Percentiles rank a stretch among this genome's conserved stretches.
phyloP scores from a whole-genome alignment of 108 stramenopile species.

The Mayamaea pseudoterrestris region DNA sequence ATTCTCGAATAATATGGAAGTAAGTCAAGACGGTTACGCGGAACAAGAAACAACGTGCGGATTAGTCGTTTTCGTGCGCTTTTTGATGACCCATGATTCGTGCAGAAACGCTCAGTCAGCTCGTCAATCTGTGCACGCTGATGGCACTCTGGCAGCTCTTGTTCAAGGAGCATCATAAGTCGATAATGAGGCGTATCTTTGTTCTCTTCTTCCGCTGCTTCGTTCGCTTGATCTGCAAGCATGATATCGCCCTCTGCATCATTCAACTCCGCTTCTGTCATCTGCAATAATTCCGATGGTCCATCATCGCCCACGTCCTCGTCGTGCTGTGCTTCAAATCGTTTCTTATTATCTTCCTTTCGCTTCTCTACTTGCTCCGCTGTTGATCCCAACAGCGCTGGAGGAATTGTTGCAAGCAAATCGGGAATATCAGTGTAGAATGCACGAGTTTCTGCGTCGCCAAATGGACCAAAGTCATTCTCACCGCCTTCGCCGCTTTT shows the following conservation, averaged over 20 bases:
- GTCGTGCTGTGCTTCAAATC: slow-evolving; percentile 27
- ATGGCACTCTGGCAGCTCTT: slow-evolving; percentile 85
- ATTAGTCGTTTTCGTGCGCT: slow-evolving; percentile 71
- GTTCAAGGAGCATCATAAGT: slow-evolving; percentile 75
- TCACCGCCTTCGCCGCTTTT: slow-evolving; percentile 44
- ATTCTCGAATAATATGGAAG: slow-evolving; percentile 86
- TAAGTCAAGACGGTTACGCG: slow-evolving; percentile 68
- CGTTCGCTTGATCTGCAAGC: background rate
- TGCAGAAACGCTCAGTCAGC: slow-evolving; percentile 73
- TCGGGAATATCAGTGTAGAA: slow-evolving; percentile 95
- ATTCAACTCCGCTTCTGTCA: background rate
- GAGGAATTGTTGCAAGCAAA: slow-evolving; percentile 79
- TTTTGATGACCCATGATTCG: slow-evolving; percentile 68
- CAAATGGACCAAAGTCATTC: slow-evolving; percentile 79
- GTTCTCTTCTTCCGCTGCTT: slow-evolving; percentile 27
- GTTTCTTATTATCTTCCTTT: slow-evolving; percentile 15
- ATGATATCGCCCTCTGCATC: background rate
- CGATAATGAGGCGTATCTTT: slow-evolving; percentile 81
- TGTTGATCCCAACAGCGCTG: slow-evolving; percentile 70
- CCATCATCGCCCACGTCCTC: slow-evolving; percentile 21
- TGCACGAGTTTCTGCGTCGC: slow-evolving; percentile 77
- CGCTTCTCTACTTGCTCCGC: slow-evolving; percentile 54
- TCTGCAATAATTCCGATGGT: background rate
- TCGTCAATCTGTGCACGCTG: slow-evolving; percentile 82
- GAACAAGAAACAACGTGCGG: slow-evolving; percentile 73